phyloP scores from a whole-genome alignment of 2,329 filamentous ascomycete genomes.

The Penicillium digitatum region DNA sequence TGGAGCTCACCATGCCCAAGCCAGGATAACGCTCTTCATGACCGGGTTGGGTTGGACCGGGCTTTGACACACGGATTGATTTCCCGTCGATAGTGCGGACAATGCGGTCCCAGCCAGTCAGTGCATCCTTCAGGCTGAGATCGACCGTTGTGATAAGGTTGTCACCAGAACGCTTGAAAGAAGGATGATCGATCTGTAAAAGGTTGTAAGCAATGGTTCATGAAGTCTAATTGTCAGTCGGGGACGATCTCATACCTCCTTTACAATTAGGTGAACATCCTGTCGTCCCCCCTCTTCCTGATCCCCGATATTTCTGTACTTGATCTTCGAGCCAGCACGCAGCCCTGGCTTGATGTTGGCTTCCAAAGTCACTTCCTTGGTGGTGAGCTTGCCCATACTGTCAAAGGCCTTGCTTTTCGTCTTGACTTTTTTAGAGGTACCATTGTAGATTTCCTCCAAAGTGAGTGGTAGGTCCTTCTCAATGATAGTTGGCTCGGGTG shows the following conservation, averaged over 20 bases:
- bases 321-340: constrained; percentile 97
- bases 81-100: constrained; percentile 90
- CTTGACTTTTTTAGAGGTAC: constrained; percentile 93
- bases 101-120: constrained; percentile 91
- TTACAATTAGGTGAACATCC: constrained; percentile 89
- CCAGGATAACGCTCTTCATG: constrained; percentile 76
- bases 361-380: constrained; percentile 84
- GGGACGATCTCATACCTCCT: constrained; percentile 64
- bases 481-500: constrained; percentile 84
- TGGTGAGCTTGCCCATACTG: constrained; percentile 72
- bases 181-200: constrained; percentile 73
- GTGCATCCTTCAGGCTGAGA: constrained; percentile 83
- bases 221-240: not conserved
- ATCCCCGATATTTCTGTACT: constrained; percentile 95
- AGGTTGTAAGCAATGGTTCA: constrained; percentile 41
- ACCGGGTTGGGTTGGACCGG: constrained; percentile 79
- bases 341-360: constrained; percentile 93
- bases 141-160: constrained; percentile 76
- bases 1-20: constrained; percentile 91
- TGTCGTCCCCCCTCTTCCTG: constrained; percentile 95
- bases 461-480: constrained; percentile 77
- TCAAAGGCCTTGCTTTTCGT: constrained; percentile 97
- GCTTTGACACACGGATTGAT: constrained; percentile 72
- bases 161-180: constrained; percentile 83
- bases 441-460: constrained; percentile 83